These are phyloP conservation scores for Acorus gramineus DNA, from an alignment of 106 monocot species.

Conservation along the genomic window DNA sequence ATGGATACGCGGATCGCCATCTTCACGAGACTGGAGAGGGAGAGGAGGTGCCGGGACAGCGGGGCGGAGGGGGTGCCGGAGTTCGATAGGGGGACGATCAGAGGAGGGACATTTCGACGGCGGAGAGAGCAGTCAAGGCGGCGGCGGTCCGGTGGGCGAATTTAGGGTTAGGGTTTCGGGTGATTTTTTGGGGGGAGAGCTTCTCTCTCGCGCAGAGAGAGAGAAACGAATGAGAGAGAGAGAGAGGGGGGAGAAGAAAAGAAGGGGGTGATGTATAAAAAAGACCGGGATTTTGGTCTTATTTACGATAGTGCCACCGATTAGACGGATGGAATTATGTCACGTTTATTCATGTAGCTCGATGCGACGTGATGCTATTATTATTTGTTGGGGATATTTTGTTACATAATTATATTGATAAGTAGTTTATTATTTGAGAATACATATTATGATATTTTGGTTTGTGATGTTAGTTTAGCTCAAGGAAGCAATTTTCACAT, in stretches of 20 bases:
- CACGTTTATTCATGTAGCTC: too few species aligned
- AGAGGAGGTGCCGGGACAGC: conserved; percentile 9
- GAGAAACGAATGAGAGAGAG: neutral
- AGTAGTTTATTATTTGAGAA: too few species aligned
- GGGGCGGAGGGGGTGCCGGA: conserved; percentile 4
- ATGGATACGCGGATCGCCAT: conserved; percentile 82
- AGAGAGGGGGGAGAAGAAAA: neutral
- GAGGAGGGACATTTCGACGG: conserved; percentile 5
- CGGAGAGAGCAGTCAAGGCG: neutral
- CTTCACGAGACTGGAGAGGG: conserved; percentile 7
- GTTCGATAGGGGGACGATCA: neutral
- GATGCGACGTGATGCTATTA: too few species aligned
- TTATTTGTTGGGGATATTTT: too few species aligned
- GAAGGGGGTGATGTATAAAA: neutral
- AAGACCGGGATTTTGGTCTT: neutral
- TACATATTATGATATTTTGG: too few species aligned
- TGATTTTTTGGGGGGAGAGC: neutral
- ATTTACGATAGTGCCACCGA: conserved; percentile 7
- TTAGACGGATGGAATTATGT: too few species aligned
- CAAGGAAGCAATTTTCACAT: too few species aligned
- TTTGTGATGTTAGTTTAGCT: too few species aligned
- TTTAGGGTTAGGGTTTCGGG: conserved; percentile 7
- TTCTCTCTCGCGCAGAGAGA: neutral
- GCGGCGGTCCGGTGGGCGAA: neutral
- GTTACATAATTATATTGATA: too few species aligned